Base-by-base conservation (phyloP, 2,329 filamentous ascomycete species). In the Scedosporium dehoogii region DNA sequence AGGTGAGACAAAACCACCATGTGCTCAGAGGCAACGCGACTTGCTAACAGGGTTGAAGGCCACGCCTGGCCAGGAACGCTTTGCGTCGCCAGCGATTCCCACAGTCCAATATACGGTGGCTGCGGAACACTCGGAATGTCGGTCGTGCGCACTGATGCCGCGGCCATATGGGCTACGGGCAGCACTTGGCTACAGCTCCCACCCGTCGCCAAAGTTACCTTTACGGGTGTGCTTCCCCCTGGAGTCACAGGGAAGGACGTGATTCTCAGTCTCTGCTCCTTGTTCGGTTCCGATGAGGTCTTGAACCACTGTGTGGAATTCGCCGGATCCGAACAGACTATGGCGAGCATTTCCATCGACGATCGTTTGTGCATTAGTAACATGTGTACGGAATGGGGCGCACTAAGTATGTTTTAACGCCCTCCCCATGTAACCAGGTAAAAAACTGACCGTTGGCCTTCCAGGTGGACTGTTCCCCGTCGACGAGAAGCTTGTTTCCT, bases 161-260 rank as follows among this genome's bases (percentile, higher is more conserved):
- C 91, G 0, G 85, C 83, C 67, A 91, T 97, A 46, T 96, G 88
- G 89, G 88, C 89, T 0, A 96, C 91, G 0, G 85, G 86, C 3
- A 79, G 81, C 67, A 96, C 89, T 0, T 97, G 92, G 92, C 96
- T 86, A 85, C 90, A 96, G 75, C 83, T 94, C 25, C 93, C 93
- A 0, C 91, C 91, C 0, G 84, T 96, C 29, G 90, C 89, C 1
- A 88, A 89, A 74, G 84, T 97, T 23, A 92, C 84, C 0, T 80
- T 97, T 10, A 90, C 82, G 0, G 92, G 92, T 6, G 74, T 84
- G 0, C 77, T 96, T 6, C 92, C 91, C 0, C 76, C 78, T 1
- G 92, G 92, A 10, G 92, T 96, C 1, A 91, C 89, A 0, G 93
- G 92, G 33, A 97, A 99, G 75, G 94, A 97, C 73, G 89, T 96